Evolutionary conservation across 805 yeast species (phyloP).

Genomic region (Barnettozyma sucrosica): DNA sequence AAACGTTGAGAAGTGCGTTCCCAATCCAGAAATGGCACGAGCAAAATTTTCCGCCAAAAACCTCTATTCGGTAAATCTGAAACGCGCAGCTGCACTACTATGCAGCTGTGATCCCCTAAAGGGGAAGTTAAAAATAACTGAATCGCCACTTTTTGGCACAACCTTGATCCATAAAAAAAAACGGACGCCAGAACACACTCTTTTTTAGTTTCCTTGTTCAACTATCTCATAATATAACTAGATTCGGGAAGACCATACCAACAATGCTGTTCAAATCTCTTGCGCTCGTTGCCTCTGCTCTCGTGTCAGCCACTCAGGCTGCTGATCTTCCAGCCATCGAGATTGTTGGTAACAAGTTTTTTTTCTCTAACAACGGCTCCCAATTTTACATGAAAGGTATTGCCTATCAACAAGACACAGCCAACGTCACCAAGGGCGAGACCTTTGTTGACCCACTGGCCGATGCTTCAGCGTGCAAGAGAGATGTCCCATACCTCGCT

Average conservation of each 20-base stretch:
- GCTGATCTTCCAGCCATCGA: slow-evolving; percentile 58
- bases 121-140: neutral
- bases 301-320: slow-evolving; percentile 30
- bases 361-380: slow-evolving; percentile 69
- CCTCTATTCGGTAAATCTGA: neutral
- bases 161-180: neutral
- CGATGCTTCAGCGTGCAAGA: slow-evolving; percentile 50
- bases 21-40: neutral
- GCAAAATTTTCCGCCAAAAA: neutral
- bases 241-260: neutral
- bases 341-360: slow-evolving; percentile 72
- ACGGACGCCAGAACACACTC: neutral
- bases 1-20: neutral
- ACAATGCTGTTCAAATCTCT: slow-evolving; percentile 31
- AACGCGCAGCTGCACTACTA: neutral
- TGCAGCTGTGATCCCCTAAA: neutral
- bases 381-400: slow-evolving; percentile 75
- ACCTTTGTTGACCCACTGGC: slow-evolving; percentile 68
- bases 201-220: neutral
- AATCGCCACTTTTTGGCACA: neutral
- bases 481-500: slow-evolving; percentile 70
- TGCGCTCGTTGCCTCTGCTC: slow-evolving; percentile 31
- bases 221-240: neutral
- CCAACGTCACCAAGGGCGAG: slow-evolving; percentile 38
- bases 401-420: slow-evolving; percentile 71